Percentiles rank a stretch among this genome's conserved stretches.
These are phyloP conservation scores for Saccharomycopsis oosterbeekiorum DNA, from an alignment of 805 yeast species.

Conservation along the genomic window DNA sequence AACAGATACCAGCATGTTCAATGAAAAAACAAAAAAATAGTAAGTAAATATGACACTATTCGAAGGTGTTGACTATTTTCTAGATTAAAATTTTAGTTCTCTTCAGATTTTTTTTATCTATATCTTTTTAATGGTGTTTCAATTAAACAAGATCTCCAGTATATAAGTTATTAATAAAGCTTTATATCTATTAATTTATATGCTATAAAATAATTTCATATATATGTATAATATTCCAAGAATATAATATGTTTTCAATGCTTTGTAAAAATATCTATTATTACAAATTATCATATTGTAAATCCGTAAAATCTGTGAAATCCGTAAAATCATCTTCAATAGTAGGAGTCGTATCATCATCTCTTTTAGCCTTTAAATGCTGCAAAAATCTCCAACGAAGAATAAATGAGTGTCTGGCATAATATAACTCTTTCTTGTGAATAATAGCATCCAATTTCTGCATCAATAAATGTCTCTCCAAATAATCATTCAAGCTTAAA, in stretches of 20 bases:
- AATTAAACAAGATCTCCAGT: too few relatives aligned
- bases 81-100: too few relatives aligned
- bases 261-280: too few relatives aligned
- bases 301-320: background rate
- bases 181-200: too few relatives aligned
- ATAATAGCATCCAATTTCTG: conserved; percentile 42
- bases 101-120: too few relatives aligned
- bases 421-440: conserved; percentile 8
- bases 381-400: conserved; percentile 15
- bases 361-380: conserved; percentile 2
- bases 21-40: background rate
- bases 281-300: background rate
- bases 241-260: too few relatives aligned
- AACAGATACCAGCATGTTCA: background rate
- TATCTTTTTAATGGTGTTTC: too few relatives aligned
- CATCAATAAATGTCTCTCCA: conserved; percentile 49
- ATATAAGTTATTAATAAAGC: too few relatives aligned
- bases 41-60: too few relatives aligned
- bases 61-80: too few relatives aligned
- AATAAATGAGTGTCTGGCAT: conserved; percentile 14
- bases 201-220: too few relatives aligned
- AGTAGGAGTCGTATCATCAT: background rate
- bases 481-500: conserved; percentile 59
- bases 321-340: background rate
- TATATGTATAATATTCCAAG: too few relatives aligned